A percentile compares a stretch with the other conserved stretches of the same genome.
These are phyloP conservation scores for Metahyphopichia silvanorum DNA, from an alignment of 805 yeast genomes.

Conservation along the genomic window DNA sequence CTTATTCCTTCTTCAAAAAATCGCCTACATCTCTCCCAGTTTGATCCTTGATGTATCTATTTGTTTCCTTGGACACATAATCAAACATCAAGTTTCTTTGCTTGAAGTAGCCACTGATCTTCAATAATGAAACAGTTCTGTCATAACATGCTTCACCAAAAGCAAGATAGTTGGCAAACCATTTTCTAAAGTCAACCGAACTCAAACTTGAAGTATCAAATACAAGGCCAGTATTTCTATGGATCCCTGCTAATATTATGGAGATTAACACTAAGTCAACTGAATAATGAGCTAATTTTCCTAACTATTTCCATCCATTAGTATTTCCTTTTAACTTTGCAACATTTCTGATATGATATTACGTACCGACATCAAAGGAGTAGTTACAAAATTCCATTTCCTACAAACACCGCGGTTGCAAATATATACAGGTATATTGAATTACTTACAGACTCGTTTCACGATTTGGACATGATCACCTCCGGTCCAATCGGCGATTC, in stretches of 20 bases:
- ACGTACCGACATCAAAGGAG: no score
- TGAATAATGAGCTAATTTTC: slow-evolving; percentile 66
- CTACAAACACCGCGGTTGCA: no score
- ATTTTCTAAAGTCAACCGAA: slow-evolving; percentile 41
- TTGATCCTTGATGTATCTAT: slow-evolving; percentile 24
- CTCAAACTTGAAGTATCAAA: slow-evolving; percentile 50
- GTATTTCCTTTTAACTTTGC: no score
- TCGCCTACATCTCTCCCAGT: slow-evolving; percentile 27
- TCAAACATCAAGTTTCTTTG: slow-evolving; percentile 37
- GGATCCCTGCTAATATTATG: slow-evolving; percentile 80
- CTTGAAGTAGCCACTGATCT: slow-evolving; percentile 49
- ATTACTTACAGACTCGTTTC: slow-evolving; percentile 34
- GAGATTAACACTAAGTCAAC: slow-evolving; percentile 77
- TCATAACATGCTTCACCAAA: slow-evolving; percentile 64
- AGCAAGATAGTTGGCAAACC: slow-evolving; percentile 50
- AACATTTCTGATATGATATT: no score
- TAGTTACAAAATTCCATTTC: no score
- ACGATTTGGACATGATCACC: slow-evolving; percentile 45
- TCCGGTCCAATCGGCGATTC: slow-evolving; percentile 60
- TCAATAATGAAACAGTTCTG: slow-evolving; percentile 41
- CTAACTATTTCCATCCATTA: slow-evolving; percentile 40
- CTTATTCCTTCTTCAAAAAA: slow-evolving; percentile 10
- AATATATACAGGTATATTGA: no score
- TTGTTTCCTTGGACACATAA: slow-evolving; percentile 29
- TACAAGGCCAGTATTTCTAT: slow-evolving; percentile 75